phyloP scores from a whole-genome alignment of 2,329 filamentous ascomycete genomes.

The Bipolaris bicolor region DNA sequence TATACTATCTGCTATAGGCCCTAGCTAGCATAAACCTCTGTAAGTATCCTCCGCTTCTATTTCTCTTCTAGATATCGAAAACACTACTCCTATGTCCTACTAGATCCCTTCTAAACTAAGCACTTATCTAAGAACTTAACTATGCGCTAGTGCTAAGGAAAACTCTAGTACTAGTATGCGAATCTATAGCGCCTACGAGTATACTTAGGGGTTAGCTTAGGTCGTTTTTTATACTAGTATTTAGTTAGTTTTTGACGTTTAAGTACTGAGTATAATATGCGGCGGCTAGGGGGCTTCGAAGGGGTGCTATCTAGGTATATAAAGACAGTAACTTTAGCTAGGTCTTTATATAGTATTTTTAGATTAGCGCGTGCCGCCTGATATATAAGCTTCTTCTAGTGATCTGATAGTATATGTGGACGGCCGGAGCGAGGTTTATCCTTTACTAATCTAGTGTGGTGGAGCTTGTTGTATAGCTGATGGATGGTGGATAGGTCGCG shows the following conservation, averaged over 20 bases:
- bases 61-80: conserved; percentile 21
- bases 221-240: no score
- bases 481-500: no score
- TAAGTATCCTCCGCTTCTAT: conserved; percentile 23
- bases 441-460: no score
- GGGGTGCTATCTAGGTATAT: conserved; percentile 1
- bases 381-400: no score
- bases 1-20: conserved; percentile 21
- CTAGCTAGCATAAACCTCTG: not conserved
- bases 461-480: no score
- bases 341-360: conserved; percentile 13
- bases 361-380: no score
- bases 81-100: conserved; percentile 10
- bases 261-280: conserved; percentile 3
- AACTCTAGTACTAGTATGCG: no score
- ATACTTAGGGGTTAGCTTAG: no score
- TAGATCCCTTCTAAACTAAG: conserved; percentile 20
- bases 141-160: no score
- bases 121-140: conserved; percentile 25
- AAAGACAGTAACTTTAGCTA: conserved; percentile 1
- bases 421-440: no score
- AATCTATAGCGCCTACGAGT: no score
- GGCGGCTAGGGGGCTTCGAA: conserved; percentile 1
- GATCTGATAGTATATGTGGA: no score
- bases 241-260: conserved; percentile 2